Evolutionary conservation across 179 eudicot genomes (phyloP).

Genomic region (Amaranthus tricolor): DNA sequence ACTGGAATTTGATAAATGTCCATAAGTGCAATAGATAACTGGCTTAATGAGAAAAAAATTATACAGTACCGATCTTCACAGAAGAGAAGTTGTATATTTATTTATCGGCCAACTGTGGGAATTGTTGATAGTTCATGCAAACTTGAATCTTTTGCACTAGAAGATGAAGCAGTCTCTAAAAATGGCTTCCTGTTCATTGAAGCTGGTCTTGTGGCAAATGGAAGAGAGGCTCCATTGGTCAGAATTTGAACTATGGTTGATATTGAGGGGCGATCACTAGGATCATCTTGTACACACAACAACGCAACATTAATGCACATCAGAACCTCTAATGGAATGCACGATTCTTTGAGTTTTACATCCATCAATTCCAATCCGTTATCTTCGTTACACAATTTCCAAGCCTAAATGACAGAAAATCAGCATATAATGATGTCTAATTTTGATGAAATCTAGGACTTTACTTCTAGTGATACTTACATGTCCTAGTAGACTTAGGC

Average conservation of each 20-base stretch:
- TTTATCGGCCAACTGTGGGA: slow-evolving; percentile 22
- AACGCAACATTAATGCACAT: slow-evolving; percentile 29
- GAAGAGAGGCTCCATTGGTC: slow-evolving; percentile 14
- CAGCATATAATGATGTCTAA: no score
- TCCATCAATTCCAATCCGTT: slow-evolving; percentile 27
- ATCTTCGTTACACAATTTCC: slow-evolving; percentile 31
- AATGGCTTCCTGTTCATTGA: slow-evolving; percentile 10
- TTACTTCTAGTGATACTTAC: slow-evolving; percentile 9
- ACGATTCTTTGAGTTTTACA: slow-evolving; percentile 15
- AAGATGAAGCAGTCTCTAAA: slow-evolving; percentile 22
- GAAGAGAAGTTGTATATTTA: background rate
- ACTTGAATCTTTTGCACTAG: slow-evolving; percentile 18
- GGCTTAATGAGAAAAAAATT: no score
- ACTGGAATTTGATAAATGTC: no score
- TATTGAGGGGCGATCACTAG: slow-evolving; percentile 28
- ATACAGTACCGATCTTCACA: no score
- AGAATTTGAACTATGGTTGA: slow-evolving; percentile 25
- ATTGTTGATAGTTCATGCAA: background rate
- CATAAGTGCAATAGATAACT: no score
- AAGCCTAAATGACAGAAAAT: slow-evolving; percentile 22
- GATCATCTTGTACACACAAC: slow-evolving; percentile 29
- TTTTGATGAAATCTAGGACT: no score
- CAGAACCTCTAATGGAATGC: slow-evolving; percentile 22
- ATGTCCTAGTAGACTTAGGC: slow-evolving; percentile 25
- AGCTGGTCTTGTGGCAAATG: slow-evolving; percentile 27